Conservation (phyloP, 2,329 filamentous ascomycete genomes). For the Venturia oleaginea region DNA sequence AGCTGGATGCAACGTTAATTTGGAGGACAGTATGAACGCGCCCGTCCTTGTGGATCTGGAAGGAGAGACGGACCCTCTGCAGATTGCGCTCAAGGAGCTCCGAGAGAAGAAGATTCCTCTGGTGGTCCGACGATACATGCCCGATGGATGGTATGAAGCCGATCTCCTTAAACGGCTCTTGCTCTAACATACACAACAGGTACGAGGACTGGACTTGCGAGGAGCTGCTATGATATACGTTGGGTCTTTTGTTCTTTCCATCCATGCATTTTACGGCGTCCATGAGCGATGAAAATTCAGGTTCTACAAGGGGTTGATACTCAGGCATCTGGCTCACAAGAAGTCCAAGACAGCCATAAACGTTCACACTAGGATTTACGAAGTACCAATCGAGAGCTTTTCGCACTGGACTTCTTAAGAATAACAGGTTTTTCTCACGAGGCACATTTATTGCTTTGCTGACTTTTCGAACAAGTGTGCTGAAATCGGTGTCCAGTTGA, state of each 20-base stretch:
- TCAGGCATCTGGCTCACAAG: not conserved
- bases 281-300: constrained; percentile 3
- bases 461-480: not conserved
- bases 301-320: not conserved
- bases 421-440: not conserved
- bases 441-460: not conserved
- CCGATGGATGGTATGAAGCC: constrained; percentile 78
- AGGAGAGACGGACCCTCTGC: constrained; percentile 92
- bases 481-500: not conserved
- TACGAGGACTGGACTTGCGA: constrained; percentile 99
- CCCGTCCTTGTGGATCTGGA: constrained; percentile 94
- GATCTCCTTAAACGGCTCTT: not conserved
- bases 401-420: not conserved
- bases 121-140: constrained; percentile 89
- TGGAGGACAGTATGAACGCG: constrained; percentile 74
- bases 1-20: constrained; percentile 5
- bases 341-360: not conserved
- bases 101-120: constrained; percentile 97
- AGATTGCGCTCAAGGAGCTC: constrained; percentile 96
- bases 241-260: constrained; percentile 21
- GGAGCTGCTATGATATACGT: constrained; percentile 54
- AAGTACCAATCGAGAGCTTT: not conserved
- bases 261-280: constrained; percentile 6
- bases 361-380: not conserved
- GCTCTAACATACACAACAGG: constrained; percentile 38